Percentiles rank a stretch among this genome's conserved stretches.
These are phyloP conservation scores for Alloteropsis semialata DNA, from an alignment of 176 grass and related monocot genomes.

Conservation along the genomic window DNA sequence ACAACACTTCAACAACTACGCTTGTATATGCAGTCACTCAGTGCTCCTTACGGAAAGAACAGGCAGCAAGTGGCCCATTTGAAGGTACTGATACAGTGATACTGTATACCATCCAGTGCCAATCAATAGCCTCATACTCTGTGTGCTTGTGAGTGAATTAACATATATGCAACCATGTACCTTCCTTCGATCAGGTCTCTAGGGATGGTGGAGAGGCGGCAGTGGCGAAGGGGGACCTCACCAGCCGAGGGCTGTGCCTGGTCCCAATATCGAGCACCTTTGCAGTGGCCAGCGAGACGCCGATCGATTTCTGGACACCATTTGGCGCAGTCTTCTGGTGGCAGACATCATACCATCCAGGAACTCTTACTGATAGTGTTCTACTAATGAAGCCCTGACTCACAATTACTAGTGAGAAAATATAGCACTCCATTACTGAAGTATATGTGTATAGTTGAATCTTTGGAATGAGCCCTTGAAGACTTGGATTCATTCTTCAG, in stretches of 20 bases:
- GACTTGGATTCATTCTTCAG: slow-evolving; percentile 38
- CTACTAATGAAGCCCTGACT: background rate
- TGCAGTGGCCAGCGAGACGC: slow-evolving; percentile 57
- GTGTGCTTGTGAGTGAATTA: too few relatives aligned
- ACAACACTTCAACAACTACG: too few relatives aligned
- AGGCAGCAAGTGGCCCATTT: slow-evolving; percentile 57
- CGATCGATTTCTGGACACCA: slow-evolving; percentile 75
- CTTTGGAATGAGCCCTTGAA: slow-evolving; percentile 39
- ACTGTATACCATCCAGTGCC: background rate
- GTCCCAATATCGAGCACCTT: slow-evolving; percentile 86
- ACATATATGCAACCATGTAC: background rate
- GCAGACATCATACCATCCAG: background rate
- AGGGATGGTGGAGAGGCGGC: slow-evolving; percentile 30
- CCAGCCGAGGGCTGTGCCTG: slow-evolving; percentile 70
- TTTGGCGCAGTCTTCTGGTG: slow-evolving; percentile 67
- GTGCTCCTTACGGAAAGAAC: slow-evolving; percentile 75
- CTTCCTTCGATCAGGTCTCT: background rate
- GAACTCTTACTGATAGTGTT: background rate
- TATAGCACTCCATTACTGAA: background rate
- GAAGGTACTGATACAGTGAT: slow-evolving; percentile 47
- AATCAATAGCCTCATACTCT: background rate
- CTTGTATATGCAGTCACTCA: slow-evolving; percentile 46
- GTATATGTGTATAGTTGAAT: slow-evolving; percentile 19
- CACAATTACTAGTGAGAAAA: background rate
- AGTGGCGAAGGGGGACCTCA: slow-evolving; percentile 42